These are phyloP conservation scores for Phoma sp. DNA, from an alignment of 2,329 filamentous ascomycete genomes.

Conservation along the genomic window DNA sequence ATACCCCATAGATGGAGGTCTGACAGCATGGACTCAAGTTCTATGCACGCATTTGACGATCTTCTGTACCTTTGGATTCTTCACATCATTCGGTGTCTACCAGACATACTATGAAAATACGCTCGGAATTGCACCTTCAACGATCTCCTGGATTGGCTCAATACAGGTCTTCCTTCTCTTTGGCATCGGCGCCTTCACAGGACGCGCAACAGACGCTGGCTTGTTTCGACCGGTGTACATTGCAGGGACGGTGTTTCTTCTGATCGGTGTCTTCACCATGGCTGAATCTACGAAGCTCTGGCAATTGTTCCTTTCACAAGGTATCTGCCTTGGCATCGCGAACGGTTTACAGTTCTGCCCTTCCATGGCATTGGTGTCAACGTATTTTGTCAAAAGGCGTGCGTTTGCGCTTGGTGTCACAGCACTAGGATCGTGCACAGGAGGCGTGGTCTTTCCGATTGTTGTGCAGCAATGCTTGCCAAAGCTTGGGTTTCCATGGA, in stretches of 20 bases:
- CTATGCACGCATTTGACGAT: slow-evolving; percentile 59
- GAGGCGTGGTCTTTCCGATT: slow-evolving; percentile 42
- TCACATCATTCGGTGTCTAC: slow-evolving; percentile 63
- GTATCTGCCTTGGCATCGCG: slow-evolving; percentile 62
- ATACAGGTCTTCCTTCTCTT: slow-evolving; percentile 43
- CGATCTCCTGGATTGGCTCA: slow-evolving; percentile 43
- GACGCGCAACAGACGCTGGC: slow-evolving; percentile 40
- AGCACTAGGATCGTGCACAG: slow-evolving; percentile 36
- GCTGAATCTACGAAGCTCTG: slow-evolving; percentile 36
- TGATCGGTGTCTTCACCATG: slow-evolving; percentile 41
- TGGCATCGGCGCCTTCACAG: slow-evolving; percentile 38
- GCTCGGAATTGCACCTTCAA: slow-evolving; percentile 45
- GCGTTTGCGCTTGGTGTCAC: slow-evolving; percentile 40
- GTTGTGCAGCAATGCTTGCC: slow-evolving; percentile 41
- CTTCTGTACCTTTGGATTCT: slow-evolving; percentile 63
- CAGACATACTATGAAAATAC: slow-evolving; percentile 58
- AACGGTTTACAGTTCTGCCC: slow-evolving; percentile 60
- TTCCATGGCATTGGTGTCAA: slow-evolving; percentile 60
- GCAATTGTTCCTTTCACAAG: slow-evolving; percentile 55
- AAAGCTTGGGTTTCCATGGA: slow-evolving; percentile 62
- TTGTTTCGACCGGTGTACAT: slow-evolving; percentile 37
- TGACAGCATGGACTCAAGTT: slow-evolving; percentile 62
- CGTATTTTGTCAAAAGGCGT: slow-evolving; percentile 39
- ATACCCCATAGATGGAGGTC: slow-evolving; percentile 53
- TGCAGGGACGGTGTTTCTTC: slow-evolving; percentile 40